Evolutionary conservation across 345 rosid species (phyloP), one percentile per base, ranked within the genome.

Genomic region (Citrus glauca): DNA sequence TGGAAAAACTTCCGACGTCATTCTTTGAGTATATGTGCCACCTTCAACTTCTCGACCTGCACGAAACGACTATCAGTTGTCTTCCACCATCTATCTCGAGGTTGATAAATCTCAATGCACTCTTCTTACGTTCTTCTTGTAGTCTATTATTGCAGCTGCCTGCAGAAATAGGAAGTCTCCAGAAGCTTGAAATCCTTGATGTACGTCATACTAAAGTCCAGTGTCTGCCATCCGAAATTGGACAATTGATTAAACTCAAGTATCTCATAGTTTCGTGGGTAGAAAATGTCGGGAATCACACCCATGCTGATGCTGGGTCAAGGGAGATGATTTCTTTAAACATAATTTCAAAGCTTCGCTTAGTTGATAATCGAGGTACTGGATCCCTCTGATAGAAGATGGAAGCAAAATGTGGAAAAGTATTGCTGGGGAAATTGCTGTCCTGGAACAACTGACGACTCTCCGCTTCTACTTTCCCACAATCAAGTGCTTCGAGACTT

Each of bases 31-130:
- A 38, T 9, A 73, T 65, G 71, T 45, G 75, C 11, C 11, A 25
- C 3, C 81, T 82, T 62, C 81, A 38, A 70, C 77, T 78, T 25
- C 76, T 82, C 55, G 78, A 82, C 73, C 71, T 82, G 70, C 33
- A 69, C 4, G 4, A 75, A 1, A 74, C 70, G 4, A 22, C 11
- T 17, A 78, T 78, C 5, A 6, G 19, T 3, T 35, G 71, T 24
- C 77, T 82, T 35, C 81, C 81, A 9, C 2, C 73, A 17, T 82
- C 81, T 14, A 63, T 82, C 35, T 74, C 65, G 28, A 56, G 65
- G 35, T 71, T 78, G 62, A 42, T 4, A 30, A 33, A 65, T 59
- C 81, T 82, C 27, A 74, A 75, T 57, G 84, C 73, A 40, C 35
- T 82, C 24, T 82, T 74, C 62, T 60, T 82, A 27, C 70, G 27